Conservation (phyloP, 495 filamentous ascomycete genomes). For the Hyaloscypha bicolor region DNA sequence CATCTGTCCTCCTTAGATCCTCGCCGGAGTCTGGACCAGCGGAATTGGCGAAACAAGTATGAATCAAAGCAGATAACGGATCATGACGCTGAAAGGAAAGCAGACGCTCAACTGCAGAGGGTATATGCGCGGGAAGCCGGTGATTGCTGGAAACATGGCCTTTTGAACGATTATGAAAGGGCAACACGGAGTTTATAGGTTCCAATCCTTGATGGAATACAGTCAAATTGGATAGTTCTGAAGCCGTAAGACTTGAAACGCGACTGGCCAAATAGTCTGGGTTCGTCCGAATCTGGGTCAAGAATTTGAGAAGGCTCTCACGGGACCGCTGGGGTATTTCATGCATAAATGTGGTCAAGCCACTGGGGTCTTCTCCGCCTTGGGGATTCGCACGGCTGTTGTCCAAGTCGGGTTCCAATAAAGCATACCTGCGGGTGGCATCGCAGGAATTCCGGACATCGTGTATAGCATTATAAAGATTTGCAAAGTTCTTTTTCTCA, state of each 20-base stretch:
- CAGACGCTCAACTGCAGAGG: conserved; percentile 68
- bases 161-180: conserved; percentile 66
- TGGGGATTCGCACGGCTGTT: conserved; percentile 40
- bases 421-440: conserved; percentile 65
- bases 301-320: conserved; percentile 74
- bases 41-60: conserved; percentile 87
- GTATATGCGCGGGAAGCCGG: conserved; percentile 49
- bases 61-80: conserved; percentile 80
- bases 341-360: conserved; percentile 72
- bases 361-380: conserved; percentile 46
- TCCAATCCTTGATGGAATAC: conserved; percentile 76
- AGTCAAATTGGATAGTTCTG: conserved; percentile 74
- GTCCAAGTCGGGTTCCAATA: conserved; percentile 71
- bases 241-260: conserved; percentile 67
- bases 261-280: conserved; percentile 84
- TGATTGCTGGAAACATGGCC: conserved; percentile 48
- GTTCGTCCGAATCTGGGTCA: conserved; percentile 81
- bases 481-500: conserved; percentile 86
- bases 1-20: conserved; percentile 70
- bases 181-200: conserved; percentile 78
- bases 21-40: conserved; percentile 77
- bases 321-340: conserved; percentile 76
- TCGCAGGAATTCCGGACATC: conserved; percentile 87
- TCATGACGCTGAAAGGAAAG: conserved; percentile 87
- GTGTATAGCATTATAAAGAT: conserved; percentile 83